Conservation (phyloP, 495 filamentous ascomycete species). For the Penicillium samsonianum region DNA sequence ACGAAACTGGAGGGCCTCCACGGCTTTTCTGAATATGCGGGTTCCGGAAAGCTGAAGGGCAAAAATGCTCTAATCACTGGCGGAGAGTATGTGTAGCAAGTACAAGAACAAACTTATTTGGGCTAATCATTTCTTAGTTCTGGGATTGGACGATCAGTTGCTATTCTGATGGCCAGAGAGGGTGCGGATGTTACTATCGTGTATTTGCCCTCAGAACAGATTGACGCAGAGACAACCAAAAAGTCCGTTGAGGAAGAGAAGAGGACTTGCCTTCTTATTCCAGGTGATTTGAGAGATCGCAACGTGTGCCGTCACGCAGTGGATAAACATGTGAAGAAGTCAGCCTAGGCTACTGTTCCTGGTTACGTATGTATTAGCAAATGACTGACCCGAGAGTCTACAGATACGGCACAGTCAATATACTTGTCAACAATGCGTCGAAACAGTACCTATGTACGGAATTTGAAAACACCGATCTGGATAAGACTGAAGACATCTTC, state of each 20-base stretch:
- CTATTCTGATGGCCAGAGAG: constrained; percentile 56
- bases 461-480: constrained; percentile 53
- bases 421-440: constrained; percentile 64
- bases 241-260: constrained; percentile 49
- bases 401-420: constrained; percentile 51
- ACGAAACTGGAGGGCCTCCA: constrained; percentile 30
- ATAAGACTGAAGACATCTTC: constrained; percentile 55
- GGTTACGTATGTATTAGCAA: neutral
- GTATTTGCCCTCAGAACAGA: constrained; percentile 53
- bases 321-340: constrained; percentile 53
- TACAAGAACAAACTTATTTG: neutral
- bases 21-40: constrained; percentile 43
- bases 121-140: constrained; percentile 29
- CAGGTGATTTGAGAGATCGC: constrained; percentile 50
- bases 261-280: constrained; percentile 45
- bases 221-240: constrained; percentile 54
- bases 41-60: constrained; percentile 48
- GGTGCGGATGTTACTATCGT: constrained; percentile 54
- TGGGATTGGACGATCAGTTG: constrained; percentile 54
- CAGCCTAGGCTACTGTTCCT: neutral
- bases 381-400: neutral
- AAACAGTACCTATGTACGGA: constrained; percentile 56
- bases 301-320: constrained; percentile 50
- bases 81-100: constrained; percentile 44
- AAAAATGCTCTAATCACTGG: constrained; percentile 55